These are phyloP conservation scores for Syzygium syzygioides DNA, from an alignment of 441 rosid species.

Conservation along the genomic window DNA sequence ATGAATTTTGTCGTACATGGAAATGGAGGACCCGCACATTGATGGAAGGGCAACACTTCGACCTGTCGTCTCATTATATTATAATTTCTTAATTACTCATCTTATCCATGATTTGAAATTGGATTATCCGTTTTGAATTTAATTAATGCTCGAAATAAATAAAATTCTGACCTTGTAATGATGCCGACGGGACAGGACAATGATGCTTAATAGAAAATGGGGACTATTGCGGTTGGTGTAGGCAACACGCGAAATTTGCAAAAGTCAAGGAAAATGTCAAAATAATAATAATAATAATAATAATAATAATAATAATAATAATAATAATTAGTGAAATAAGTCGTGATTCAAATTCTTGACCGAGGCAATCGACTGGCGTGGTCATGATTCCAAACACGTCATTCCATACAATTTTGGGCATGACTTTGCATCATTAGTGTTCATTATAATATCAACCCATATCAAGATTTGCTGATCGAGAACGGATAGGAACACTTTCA, in stretches of 20 bases:
- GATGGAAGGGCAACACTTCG: neutral
- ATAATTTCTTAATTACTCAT: neutral
- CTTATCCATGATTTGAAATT: neutral
- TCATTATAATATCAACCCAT: neutral
- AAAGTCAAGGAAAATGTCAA: neutral
- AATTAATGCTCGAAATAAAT: neutral
- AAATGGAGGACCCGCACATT: accelerated
- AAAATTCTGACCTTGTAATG: neutral
- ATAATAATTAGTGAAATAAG: neutral
- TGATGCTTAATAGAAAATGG: neutral
- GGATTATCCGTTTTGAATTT: neutral
- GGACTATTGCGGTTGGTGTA: too few relatives aligned
- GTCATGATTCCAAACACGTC: neutral
- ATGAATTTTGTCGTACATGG: neutral
- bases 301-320: neutral
- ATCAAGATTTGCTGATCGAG: too few relatives aligned
- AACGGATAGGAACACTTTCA: neutral
- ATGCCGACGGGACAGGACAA: neutral
- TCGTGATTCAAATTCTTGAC: neutral
- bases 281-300: too few relatives aligned
- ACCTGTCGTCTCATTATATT: neutral
- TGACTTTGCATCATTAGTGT: neutral
- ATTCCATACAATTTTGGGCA: neutral
- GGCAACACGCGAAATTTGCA: too few relatives aligned
- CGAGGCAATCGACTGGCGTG: neutral